Percentiles rank a stretch among this genome's conserved stretches.
These are phyloP conservation scores for Caryopteris hybrid DNA, from an alignment of 305 asterid species.

Conservation along the genomic window DNA sequence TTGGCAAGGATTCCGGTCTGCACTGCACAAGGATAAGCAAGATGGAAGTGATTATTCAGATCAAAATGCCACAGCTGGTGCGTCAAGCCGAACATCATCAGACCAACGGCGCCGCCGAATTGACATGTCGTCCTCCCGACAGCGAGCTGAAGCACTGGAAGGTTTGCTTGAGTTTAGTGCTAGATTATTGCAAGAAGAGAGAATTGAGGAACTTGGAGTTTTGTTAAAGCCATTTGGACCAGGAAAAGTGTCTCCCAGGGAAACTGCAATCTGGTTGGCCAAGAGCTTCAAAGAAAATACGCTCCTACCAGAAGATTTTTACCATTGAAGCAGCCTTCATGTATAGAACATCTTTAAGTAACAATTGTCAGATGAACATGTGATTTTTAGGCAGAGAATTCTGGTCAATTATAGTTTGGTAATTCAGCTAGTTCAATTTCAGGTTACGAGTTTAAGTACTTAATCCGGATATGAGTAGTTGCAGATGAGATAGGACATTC, in stretches of 20 bases:
- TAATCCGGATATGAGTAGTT: conserved; percentile 19
- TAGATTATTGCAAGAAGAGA: conserved; percentile 68
- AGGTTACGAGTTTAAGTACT: conserved; percentile 24
- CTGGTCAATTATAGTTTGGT: conserved; percentile 29
- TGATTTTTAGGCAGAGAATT: conserved; percentile 25
- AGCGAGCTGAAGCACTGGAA: conserved; percentile 92
- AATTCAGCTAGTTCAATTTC: conserved; percentile 23
- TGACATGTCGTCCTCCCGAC: conserved; percentile 79
- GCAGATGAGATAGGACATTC: conserved; percentile 24
- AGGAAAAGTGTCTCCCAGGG: conserved; percentile 88
- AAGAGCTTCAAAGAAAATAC: conserved; percentile 84
- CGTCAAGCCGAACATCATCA: conserved; percentile 85
- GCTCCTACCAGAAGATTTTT: conserved; percentile 41
- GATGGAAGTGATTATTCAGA: conserved; percentile 68
- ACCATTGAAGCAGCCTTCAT: conserved; percentile 22
- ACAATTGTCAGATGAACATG: conserved; percentile 14
- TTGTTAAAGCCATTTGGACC: conserved; percentile 86
- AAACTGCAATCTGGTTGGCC: conserved; percentile 94
- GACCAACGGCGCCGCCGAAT: conserved; percentile 62
- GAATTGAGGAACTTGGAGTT: conserved; percentile 85
- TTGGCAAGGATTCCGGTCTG: conserved; percentile 53
- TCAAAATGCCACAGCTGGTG: conserved; percentile 90
- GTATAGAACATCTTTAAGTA: not conserved
- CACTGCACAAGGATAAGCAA: conserved; percentile 31
- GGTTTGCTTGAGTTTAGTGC: conserved; percentile 93